Evolutionary conservation across 2,329 filamentous ascomycete species (phyloP).

Genomic region (Coleophoma crateriformis): DNA sequence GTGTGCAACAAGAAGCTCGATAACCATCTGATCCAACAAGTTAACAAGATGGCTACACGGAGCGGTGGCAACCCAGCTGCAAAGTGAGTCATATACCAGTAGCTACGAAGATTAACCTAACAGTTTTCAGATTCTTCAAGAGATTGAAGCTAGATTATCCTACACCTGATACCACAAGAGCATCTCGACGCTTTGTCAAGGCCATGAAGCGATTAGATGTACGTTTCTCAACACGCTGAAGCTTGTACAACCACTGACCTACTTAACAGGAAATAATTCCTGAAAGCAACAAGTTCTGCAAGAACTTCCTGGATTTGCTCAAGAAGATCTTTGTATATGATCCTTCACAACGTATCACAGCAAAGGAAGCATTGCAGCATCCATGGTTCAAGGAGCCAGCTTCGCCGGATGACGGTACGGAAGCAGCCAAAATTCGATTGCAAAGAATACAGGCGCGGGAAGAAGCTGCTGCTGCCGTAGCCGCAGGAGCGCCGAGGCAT

Average conservation of each 20-base stretch:
- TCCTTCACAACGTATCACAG: constrained; percentile 58
- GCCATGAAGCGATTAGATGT: constrained; percentile 66
- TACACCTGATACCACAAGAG: constrained; percentile 54
- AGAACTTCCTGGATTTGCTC: constrained; percentile 58
- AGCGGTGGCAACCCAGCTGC: constrained; percentile 55
- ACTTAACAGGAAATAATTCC: constrained; percentile 58
- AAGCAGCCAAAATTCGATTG: constrained; percentile 56
- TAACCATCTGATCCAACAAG: constrained; percentile 48
- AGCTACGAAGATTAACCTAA: constrained; percentile 5
- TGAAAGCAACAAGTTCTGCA: constrained; percentile 48
- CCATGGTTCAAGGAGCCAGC: constrained; percentile 63
- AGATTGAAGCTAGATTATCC: constrained; percentile 61
- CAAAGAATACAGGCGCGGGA: constrained; percentile 18
- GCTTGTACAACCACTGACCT: constrained; percentile 12
- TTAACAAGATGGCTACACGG: constrained; percentile 50
- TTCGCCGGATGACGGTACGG: constrained; percentile 60
- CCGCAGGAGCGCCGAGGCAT: constrained; percentile 5
- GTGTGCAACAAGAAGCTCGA: constrained; percentile 58
- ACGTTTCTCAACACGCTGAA: constrained; percentile 22
- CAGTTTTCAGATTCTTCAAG: constrained; percentile 57
- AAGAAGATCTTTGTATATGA: constrained; percentile 66
- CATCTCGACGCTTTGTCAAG: constrained; percentile 61
- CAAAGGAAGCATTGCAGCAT: constrained; percentile 60
- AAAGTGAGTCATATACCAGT: constrained; percentile 44
- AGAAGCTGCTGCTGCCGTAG: constrained; percentile 5